Base-by-base conservation (phyloP, 371 early-diverging fungal genomes). In the Mortierella sp. region DNA sequence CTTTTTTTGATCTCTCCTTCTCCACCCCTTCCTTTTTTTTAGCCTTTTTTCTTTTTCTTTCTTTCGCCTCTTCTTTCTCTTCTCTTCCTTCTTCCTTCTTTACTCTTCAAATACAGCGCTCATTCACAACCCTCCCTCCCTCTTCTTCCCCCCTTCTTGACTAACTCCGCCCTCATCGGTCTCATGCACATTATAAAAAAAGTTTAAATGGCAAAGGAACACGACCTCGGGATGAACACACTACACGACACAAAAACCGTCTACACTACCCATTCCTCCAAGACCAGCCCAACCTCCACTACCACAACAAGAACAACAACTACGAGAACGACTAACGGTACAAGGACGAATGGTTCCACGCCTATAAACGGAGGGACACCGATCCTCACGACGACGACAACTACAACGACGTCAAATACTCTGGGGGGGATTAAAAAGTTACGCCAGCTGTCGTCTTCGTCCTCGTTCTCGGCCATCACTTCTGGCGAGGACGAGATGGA, bases 361-460 rank as follows among this genome's bases (percentile, higher is more conserved):
- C 35, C 18, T 6, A 18, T 32, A 6, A 3, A 1, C 16, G 35
- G 63, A 11, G 21, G 8, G 1, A 38, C 68, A 24, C 63, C 35
- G 68, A 11, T 38, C 11, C 21, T 68, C 41, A 18, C 63, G 3
- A 38, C 65, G 21, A 35, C 65, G 1, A 41, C 63, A 4, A 63
- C 32, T 29, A 58, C 65, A 6, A 21, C 38, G 43, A 38, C 24
- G 8, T 21, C 68, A 68, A 68, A 10, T 41, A 18, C 68, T 8
- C 63, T 18, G 0, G 68, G 24, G 24, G 38, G 68, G 1, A 10
- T 41, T 18, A 21, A 0, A 21, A 74, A 56, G 21, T 10, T 27
- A 44, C 60, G 74, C 5, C 74, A 74, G 44, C 44, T 58, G 21
- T 74, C 74, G 27, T 14, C 41, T 1, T 74, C 74, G n/a, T 74